Conservation (phyloP, 257 asterid species). For the Fraxinus anomala region DNA sequence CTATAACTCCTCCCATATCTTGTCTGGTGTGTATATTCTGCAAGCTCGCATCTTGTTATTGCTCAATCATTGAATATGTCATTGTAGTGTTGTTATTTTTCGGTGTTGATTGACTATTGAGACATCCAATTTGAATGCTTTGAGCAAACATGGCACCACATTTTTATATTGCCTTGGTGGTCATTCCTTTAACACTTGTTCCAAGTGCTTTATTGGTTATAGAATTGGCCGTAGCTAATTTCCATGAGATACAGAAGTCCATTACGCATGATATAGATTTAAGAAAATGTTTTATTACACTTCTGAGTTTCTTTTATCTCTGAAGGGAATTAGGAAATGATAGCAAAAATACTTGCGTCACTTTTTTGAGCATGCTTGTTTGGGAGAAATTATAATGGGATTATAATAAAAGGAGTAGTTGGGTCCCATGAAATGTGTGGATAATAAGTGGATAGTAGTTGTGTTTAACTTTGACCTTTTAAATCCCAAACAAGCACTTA, state of each 20-base stretch:
- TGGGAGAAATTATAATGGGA: too few relatives aligned
- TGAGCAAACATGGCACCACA: not conserved
- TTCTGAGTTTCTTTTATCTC: not conserved
- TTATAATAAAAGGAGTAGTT: too few relatives aligned
- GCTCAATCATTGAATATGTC: not conserved
- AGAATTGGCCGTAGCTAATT: slow-evolving; percentile 6
- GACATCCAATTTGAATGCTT: slow-evolving; percentile 12
- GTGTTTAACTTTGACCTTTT: too few relatives aligned
- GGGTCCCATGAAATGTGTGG: too few relatives aligned
- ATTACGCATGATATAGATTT: not conserved
- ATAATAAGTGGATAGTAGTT: too few relatives aligned
- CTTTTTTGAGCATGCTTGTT: not conserved
- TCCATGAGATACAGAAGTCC: slow-evolving; percentile 5
- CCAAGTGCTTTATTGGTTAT: slow-evolving; percentile 6
- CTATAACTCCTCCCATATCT: not conserved
- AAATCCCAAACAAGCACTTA: not conserved
- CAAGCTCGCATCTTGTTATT: slow-evolving; percentile 14
- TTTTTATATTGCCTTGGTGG: not conserved
- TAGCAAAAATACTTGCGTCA: not conserved
- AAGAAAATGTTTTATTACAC: not conserved
- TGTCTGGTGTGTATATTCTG: not conserved
- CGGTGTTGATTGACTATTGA: not conserved
- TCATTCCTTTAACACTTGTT: not conserved
- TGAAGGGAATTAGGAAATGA: not conserved
- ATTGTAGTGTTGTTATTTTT: not conserved